Conservation (phyloP, 1,139 yeast genomes). For the Barnettozyma hawaiiensis region DNA sequence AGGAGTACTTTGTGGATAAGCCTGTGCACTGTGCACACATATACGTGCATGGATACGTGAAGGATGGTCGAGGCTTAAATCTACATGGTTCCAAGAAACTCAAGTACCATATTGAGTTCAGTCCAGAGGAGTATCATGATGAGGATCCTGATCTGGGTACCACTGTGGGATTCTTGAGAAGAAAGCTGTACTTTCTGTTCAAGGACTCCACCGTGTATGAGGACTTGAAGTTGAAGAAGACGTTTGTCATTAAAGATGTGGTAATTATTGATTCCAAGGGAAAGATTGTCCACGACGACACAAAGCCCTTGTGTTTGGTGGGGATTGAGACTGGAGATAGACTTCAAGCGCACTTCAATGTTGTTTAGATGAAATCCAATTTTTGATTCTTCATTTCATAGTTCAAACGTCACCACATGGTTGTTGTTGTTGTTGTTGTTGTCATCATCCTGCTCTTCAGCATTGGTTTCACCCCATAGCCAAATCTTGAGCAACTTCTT, state of each 20-base stretch:
- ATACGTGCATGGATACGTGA: slow-evolving; percentile 45
- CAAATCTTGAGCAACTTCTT: slow-evolving; percentile 54
- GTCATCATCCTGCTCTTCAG: no score
- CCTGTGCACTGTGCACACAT: slow-evolving; percentile 79
- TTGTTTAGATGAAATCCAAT: slow-evolving; percentile 1
- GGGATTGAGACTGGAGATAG: slow-evolving; percentile 65
- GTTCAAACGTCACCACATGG: background rate
- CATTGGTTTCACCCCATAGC: slow-evolving; percentile 48
- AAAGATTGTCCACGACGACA: slow-evolving; percentile 32
- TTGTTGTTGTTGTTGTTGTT: background rate
- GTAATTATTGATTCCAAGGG: slow-evolving; percentile 30
- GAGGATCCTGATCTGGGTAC: slow-evolving; percentile 63
- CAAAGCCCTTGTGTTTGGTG: slow-evolving; percentile 51
- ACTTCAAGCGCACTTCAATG: slow-evolving; percentile 39
- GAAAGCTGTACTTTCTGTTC: slow-evolving; percentile 47
- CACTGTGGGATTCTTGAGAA: slow-evolving; percentile 54
- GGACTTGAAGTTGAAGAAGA: slow-evolving; percentile 22
- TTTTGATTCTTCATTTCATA: background rate
- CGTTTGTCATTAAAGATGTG: slow-evolving; percentile 30
- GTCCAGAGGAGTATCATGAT: slow-evolving; percentile 69
- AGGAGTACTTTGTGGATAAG: slow-evolving; percentile 59
- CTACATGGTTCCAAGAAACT: slow-evolving; percentile 30
- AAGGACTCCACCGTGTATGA: slow-evolving; percentile 42
- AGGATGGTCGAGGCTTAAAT: slow-evolving; percentile 21
- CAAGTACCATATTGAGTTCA: slow-evolving; percentile 66